A percentile compares a stretch with the other conserved stretches of the same genome.
Evolutionary conservation across 345 rosid genomes (phyloP).

Genomic region (Hibiscus trionum): DNA sequence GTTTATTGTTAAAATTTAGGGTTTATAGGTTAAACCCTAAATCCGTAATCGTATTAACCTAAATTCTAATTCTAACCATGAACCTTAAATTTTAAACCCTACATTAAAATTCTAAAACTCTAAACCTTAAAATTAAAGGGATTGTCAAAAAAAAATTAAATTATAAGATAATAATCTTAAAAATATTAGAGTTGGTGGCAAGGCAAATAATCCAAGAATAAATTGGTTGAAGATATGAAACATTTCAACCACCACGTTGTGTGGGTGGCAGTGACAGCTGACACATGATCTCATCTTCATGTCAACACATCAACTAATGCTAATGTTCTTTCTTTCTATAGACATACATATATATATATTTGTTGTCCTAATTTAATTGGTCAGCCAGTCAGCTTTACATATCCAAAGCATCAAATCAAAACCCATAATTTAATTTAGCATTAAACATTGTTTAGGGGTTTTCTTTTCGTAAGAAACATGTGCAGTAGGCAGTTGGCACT

Average conservation of each 20-base stretch:
- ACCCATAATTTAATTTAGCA: background rate
- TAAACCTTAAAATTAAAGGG: too few species aligned
- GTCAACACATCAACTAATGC: background rate
- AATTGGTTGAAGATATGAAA: background rate
- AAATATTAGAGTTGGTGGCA: background rate
- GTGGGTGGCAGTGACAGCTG: background rate
- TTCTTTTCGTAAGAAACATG: background rate
- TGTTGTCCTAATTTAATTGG: background rate
- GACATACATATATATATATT: too few species aligned
- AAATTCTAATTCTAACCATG: too few species aligned
- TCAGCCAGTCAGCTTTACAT: background rate
- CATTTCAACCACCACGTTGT: background rate
- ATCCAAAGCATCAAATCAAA: slow-evolving; percentile 1
- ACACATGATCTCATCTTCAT: background rate
- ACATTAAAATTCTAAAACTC: too few species aligned
- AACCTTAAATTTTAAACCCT: too few species aligned
- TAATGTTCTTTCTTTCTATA: background rate
- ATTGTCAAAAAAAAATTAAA: too few species aligned
- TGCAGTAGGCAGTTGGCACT: background rate
- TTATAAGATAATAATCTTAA: too few species aligned
- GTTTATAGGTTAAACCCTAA: too few species aligned
- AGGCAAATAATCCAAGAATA: background rate
- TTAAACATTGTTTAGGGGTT: background rate
- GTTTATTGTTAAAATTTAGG: too few species aligned
- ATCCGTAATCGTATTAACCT: too few species aligned